Evolutionary conservation across 768 basidiomycete genomes (phyloP).

Genomic region (Russula sp.): DNA sequence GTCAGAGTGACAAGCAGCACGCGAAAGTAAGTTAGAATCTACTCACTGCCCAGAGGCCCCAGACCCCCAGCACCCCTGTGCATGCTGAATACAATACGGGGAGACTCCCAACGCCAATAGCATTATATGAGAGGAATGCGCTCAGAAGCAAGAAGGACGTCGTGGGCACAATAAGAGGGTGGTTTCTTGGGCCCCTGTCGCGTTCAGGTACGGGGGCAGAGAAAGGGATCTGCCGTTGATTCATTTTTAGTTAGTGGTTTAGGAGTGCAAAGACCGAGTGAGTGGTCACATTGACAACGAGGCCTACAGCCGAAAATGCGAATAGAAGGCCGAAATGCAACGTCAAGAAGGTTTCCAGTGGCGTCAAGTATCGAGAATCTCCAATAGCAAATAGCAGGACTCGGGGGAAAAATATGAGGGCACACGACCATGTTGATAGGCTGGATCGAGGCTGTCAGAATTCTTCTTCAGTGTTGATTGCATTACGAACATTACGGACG

Average conservation of each 20-base stretch:
- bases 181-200: conserved; percentile 31
- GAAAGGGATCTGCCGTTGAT: conserved; percentile 39
- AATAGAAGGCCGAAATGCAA: conserved; percentile 62
- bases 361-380: conserved; percentile 46
- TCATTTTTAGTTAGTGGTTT: neutral
- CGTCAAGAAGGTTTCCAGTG: conserved; percentile 64
- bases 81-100: conserved; percentile 46
- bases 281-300: conserved; percentile 51
- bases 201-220: conserved; percentile 29
- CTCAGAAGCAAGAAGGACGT: conserved; percentile 48
- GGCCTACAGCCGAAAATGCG: conserved; percentile 45
- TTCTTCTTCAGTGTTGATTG: conserved; percentile 4
- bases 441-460: conserved; percentile 16
- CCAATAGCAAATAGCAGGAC: conserved; percentile 53
- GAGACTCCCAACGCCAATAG: conserved; percentile 49
- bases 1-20: neutral
- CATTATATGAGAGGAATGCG: conserved; percentile 63
- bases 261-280: neutral
- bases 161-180: conserved; percentile 62
- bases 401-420: conserved; percentile 48
- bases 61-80: conserved; percentile 48
- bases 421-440: conserved; percentile 25
- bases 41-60: conserved; percentile 70
- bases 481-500: conserved; percentile 20
- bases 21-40: conserved; percentile 1